Base-by-base conservation (phyloP, 2,329 filamentous ascomycete species). In the Aspergillus melleus region DNA sequence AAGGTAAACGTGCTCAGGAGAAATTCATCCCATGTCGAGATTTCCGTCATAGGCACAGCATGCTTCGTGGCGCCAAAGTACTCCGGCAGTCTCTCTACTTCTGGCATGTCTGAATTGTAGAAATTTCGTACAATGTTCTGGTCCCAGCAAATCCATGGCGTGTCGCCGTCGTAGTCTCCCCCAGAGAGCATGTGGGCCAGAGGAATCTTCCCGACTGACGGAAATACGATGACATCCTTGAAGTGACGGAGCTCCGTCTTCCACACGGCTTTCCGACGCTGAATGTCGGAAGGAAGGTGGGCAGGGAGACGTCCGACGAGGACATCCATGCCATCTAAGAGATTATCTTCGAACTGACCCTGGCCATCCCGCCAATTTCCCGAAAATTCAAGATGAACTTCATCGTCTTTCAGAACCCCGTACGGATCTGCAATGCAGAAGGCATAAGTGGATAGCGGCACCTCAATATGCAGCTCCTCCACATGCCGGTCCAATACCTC, bases 161-260 rank as follows among this genome's bases (percentile, higher is more conserved):
- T 81, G 58, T 89, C 86, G 0, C 86, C 86, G 63, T 89, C 86
- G 59, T 88, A 88, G 66, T 89, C 86, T 9, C 86, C 86, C 5
- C 86, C 86, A 24, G 86, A 86, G 0, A 88, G 73, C 68, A 85
- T 83, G n/a, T 79, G 78, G 0, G 85, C 86, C 0, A 86, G 72
- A 0, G 86, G 83, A 16, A 76, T 78, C 8, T 74, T 63, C 0
- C 86, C 86, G 58, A 70, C 76, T 0, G 77, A 78, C 0, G 86
- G 75, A 62, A 88, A 88, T 0, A 88, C 77, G 14, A 86, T 80
- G 0, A 88, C 79, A 66, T 88, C 83, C 50, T 79, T 79, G 9
- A 87, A 77, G 64, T 86, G 80, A 0, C 79, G 77, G 0, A 88
- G 76, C 52, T 84, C 77, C 1, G 74, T 74, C 52, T 81, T 80